phyloP scores from a whole-genome alignment of 345 rosid species.

The Microthlaspi erraticum region DNA sequence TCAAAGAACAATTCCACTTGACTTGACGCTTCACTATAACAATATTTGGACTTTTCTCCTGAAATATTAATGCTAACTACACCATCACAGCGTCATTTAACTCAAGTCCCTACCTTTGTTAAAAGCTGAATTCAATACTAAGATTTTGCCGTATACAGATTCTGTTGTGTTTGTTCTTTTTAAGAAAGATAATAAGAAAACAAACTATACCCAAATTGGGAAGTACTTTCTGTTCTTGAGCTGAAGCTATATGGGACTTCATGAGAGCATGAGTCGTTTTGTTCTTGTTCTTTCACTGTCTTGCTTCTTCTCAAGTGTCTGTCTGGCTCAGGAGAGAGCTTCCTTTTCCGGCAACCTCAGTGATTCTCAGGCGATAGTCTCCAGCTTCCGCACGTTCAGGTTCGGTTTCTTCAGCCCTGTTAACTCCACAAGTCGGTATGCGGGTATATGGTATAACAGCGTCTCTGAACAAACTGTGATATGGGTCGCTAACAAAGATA shows the following conservation, averaged over 20 bases:
- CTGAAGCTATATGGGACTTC: conserved; percentile 16
- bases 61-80: neutral
- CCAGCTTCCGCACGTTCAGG: conserved; percentile 44
- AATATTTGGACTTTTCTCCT: conserved; percentile 29
- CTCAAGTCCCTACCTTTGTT: conserved; percentile 7
- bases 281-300: conserved; percentile 8
- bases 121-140: neutral
- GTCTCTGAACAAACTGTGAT: conserved; percentile 32
- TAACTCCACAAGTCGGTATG: conserved; percentile 49
- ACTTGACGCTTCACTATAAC: conserved; percentile 29
- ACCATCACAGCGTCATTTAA: neutral
- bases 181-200: conserved; percentile 1
- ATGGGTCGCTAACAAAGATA: conserved; percentile 62
- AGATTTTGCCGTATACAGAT: conserved; percentile 7
- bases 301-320: conserved; percentile 11
- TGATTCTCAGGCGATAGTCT: conserved; percentile 40
- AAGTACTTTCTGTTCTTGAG: neutral
- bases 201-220: conserved; percentile 6
- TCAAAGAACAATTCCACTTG: conserved; percentile 19
- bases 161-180: neutral
- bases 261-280: neutral
- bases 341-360: conserved; percentile 27
- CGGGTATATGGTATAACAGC: conserved; percentile 56
- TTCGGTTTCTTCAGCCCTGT: conserved; percentile 61
- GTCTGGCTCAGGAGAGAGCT: conserved; percentile 26